Evolutionary conservation across 345 rosid genomes (phyloP).

Genomic region (Tarenaya hassleriana): DNA sequence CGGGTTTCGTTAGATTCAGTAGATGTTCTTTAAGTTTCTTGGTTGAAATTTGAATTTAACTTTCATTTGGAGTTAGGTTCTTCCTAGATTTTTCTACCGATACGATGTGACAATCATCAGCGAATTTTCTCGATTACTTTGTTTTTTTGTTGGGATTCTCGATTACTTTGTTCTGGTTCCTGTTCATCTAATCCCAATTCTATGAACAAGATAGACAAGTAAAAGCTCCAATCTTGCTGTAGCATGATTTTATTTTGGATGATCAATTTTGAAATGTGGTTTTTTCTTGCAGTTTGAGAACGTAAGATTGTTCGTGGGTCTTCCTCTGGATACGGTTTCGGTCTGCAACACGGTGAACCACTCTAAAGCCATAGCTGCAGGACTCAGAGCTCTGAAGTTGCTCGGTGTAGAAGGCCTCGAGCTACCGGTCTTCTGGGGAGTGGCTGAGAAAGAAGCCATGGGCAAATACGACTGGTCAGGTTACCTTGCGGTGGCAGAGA

Average conservation of each 20-base stretch:
- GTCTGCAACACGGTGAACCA: conserved; percentile 54
- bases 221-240: too few relatives aligned
- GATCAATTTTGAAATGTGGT: neutral
- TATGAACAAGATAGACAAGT: too few relatives aligned
- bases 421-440: conserved; percentile 90
- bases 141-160: neutral
- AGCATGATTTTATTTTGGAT: neutral
- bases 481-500: conserved; percentile 68
- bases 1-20: conserved; percentile 11
- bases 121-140: too few relatives aligned
- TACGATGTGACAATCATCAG: too few relatives aligned
- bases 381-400: conserved; percentile 77
- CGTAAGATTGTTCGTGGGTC: conserved; percentile 65
- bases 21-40: neutral
- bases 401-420: conserved; percentile 88
- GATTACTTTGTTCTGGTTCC: neutral
- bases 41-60: neutral
- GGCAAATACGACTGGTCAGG: conserved; percentile 85
- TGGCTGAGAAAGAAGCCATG: conserved; percentile 75
- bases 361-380: conserved; percentile 64
- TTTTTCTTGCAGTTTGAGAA: conserved; percentile 41
- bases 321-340: conserved; percentile 78
- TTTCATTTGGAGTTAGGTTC: neutral
- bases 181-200: neutral
- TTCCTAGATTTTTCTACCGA: too few relatives aligned